phyloP scores from a whole-genome alignment of 495 filamentous ascomycete genomes.

The Hypoxylon perforatum region DNA sequence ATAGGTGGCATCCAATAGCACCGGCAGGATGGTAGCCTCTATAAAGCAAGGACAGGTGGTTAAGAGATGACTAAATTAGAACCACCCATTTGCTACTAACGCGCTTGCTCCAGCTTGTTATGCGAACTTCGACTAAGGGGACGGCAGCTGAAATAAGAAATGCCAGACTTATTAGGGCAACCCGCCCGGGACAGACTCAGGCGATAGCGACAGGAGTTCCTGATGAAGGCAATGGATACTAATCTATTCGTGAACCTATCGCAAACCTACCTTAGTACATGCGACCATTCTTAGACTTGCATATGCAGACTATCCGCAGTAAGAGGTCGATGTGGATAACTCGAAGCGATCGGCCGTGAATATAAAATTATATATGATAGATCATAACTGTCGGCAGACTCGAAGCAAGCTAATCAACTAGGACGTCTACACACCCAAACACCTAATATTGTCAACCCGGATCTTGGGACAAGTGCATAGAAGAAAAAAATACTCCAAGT shows the following conservation, averaged over 20 bases:
- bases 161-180: slow-evolving; percentile 10
- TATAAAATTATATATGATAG: slow-evolving; percentile 15
- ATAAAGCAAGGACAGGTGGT: not conserved
- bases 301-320: slow-evolving; percentile 17
- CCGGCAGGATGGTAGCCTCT: not conserved
- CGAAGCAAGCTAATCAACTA: slow-evolving; percentile 19
- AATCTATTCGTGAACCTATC: slow-evolving; percentile 28
- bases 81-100: slow-evolving; percentile 9
- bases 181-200: slow-evolving; percentile 1
- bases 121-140: slow-evolving; percentile 6
- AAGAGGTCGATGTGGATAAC: not conserved
- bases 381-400: slow-evolving; percentile 10
- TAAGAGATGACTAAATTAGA: slow-evolving; percentile 1
- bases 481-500: slow-evolving; percentile 4
- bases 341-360: slow-evolving; percentile 17
- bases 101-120: slow-evolving; percentile 5
- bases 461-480: slow-evolving; percentile 15
- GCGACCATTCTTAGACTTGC: slow-evolving; percentile 21
- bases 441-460: slow-evolving; percentile 3
- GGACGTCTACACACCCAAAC: not conserved
- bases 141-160: slow-evolving; percentile 28
- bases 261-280: slow-evolving; percentile 23
- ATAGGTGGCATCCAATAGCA: not conserved
- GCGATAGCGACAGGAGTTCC: slow-evolving; percentile 6
- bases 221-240: slow-evolving; percentile 13